Conservation (phyloP, 2,329 filamentous ascomycete genomes). For the Trichoderma simmonsii region DNA sequence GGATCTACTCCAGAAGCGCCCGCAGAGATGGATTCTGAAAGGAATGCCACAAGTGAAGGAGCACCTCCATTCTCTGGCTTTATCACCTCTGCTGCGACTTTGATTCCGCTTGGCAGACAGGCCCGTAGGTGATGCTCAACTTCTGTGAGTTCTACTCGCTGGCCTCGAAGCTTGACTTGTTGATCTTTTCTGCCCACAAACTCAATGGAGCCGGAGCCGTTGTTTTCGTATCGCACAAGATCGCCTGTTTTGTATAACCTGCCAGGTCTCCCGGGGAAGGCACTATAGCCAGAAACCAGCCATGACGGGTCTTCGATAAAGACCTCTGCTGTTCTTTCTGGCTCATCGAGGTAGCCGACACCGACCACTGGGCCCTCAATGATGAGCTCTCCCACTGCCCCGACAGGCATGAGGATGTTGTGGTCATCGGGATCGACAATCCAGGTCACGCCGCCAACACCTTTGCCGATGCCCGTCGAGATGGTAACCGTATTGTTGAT, state of each 20-base stretch:
- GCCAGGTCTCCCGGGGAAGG: constrained; percentile 37
- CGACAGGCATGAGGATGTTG: constrained; percentile 45
- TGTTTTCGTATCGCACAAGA: constrained; percentile 51
- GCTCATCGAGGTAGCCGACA: constrained; percentile 58
- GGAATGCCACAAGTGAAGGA: constrained; percentile 46
- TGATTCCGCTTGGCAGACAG: constrained; percentile 42
- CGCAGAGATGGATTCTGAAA: constrained; percentile 29
- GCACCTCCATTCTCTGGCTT: constrained; percentile 41
- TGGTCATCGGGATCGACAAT: constrained; percentile 49
- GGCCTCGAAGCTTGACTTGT: constrained; percentile 67
- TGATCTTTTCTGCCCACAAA: constrained; percentile 64
- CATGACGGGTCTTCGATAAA: constrained; percentile 58
- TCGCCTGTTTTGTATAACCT: constrained; percentile 60
- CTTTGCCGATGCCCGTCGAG: constrained; percentile 47
- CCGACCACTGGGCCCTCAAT: constrained; percentile 60
- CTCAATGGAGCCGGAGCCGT: constrained; percentile 52
- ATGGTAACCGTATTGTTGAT: constrained; percentile 46
- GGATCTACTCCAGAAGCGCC: constrained; percentile 19
- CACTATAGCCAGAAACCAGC: constrained; percentile 41
- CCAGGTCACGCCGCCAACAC: constrained; percentile 48
- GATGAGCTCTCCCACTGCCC: constrained; percentile 51
- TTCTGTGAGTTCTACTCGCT: constrained; percentile 58
- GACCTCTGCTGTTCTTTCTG: constrained; percentile 52
- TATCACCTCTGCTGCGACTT: constrained; percentile 48
- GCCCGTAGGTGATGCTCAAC: constrained; percentile 49